Base-by-base conservation (phyloP, 169 alveolate species). In the Amoebophrya sp. region DNA sequence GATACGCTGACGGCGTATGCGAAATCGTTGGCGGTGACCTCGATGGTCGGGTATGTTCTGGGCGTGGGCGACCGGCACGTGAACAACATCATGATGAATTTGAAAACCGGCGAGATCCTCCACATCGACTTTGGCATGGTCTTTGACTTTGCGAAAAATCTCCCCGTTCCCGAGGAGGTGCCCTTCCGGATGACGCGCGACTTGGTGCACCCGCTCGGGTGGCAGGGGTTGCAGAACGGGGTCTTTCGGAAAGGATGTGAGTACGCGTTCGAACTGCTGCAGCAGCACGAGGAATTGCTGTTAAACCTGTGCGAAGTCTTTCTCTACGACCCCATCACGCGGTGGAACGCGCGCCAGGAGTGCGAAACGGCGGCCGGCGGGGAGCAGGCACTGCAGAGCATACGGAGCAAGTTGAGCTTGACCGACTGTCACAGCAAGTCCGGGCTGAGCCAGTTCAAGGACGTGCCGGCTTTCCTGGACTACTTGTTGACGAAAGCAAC, bases 31-130 rank as follows among this genome's bases (percentile, higher is more conserved):
- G 99, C 99, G 0, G 97, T 96, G 0, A 97, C 97, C 98, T 96
- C 98, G 25, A 97, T 98, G 96, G 98, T 96, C n/a, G 99, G 93
- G 41, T 97, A 96, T 92, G 95, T 96, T 89, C 93, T 97, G 54
- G 99, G 99, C 0, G 94, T 97, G 38, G 99, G 99, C 0, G 99
- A 97, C 93, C 94, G 99, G 83, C 99, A 97, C 94, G 97, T 97
- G 33, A 95, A 97, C 77, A 97, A 97, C 92, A 93, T 97, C 90
- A 96, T 97, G 98, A 95, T 97, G 77, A 96, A 96, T 83, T 93
- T 96, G 93, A 93, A 94, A 40, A 96, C 98, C 35, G 96, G 96
- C 25, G 96, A 95, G 92, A 94, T 96, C 77, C 96, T 97, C 0
- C 98, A 97, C 95, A 96, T 97, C 77, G 99, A 97, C 94, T 97